Percentiles rank a stretch among this genome's conserved stretches.
Conservation (phyloP, 805 yeast species). For the Myxozyma neotropica region DNA sequence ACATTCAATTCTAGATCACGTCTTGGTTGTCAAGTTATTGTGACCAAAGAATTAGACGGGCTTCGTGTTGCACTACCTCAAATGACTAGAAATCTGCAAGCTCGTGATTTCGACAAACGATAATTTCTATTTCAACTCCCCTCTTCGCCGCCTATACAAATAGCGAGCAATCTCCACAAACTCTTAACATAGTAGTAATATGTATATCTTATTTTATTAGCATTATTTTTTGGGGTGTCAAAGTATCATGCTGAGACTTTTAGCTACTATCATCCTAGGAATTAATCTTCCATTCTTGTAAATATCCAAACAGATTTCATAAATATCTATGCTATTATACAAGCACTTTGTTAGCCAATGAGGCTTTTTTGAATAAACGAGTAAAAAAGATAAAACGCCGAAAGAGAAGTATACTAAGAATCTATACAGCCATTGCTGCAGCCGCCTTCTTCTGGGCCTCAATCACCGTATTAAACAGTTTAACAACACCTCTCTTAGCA, state of each 20-base stretch:
- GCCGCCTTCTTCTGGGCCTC: constrained; percentile 58
- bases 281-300: not conserved
- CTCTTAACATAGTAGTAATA: too few relatives aligned
- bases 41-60: constrained; percentile 91
- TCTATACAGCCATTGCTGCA: constrained; percentile 12
- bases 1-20: constrained; percentile 52
- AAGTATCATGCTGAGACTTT: too few relatives aligned
- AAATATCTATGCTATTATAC: not conserved
- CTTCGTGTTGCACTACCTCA: constrained; percentile 94
- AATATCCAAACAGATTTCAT: not conserved
- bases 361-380: too few relatives aligned
- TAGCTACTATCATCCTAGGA: too few relatives aligned
- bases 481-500: constrained; percentile 83
- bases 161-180: too few relatives aligned
- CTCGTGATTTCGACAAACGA: constrained; percentile 62
- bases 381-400: too few relatives aligned
- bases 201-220: too few relatives aligned
- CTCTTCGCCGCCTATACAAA: not conserved
- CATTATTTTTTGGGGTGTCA: too few relatives aligned
- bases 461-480: constrained; percentile 79
- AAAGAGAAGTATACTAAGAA: too few relatives aligned
- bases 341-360: too few relatives aligned
- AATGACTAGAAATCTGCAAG: constrained; percentile 91
- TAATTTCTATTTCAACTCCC: constrained; percentile 15
- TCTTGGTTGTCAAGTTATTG: constrained; percentile 88